phyloP scores from a whole-genome alignment of 495 filamentous ascomycete species.

The Ramalina peruviana region DNA sequence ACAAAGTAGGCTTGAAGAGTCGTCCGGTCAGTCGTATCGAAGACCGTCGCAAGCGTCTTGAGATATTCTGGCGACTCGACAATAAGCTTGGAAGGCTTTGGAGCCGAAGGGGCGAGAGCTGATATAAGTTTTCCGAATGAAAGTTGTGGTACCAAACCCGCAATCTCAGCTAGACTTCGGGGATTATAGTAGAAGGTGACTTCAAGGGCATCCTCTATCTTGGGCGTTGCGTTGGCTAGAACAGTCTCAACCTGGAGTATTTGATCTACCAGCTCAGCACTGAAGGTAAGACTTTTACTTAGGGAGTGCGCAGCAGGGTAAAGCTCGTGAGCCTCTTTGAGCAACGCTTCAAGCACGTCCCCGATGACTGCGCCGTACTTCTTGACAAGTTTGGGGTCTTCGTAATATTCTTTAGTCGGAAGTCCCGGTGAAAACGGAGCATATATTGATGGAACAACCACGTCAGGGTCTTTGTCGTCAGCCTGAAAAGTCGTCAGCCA shows the following conservation, averaged over 20 bases:
- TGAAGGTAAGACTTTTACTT: slow-evolving; percentile 13
- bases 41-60: slow-evolving; percentile 31
- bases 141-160: slow-evolving; percentile 39
- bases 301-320: slow-evolving; percentile 16
- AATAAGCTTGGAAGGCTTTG: slow-evolving; percentile 38
- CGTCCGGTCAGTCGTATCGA: slow-evolving; percentile 33
- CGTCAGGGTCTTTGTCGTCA: slow-evolving; percentile 52
- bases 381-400: slow-evolving; percentile 37
- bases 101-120: slow-evolving; percentile 34
- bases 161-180: slow-evolving; percentile 34
- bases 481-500: slow-evolving; percentile 21
- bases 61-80: slow-evolving; percentile 44
- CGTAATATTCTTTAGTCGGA: slow-evolving; percentile 51
- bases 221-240: slow-evolving; percentile 44
- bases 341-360: slow-evolving; percentile 26
- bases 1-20: slow-evolving; percentile 41
- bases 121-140: slow-evolving; percentile 38
- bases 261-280: slow-evolving; percentile 22
- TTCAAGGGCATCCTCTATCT: slow-evolving; percentile 41
- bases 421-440: slow-evolving; percentile 42
- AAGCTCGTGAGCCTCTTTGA: slow-evolving; percentile 3
- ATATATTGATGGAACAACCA: slow-evolving; percentile 40
- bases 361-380: slow-evolving; percentile 39
- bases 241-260: slow-evolving; percentile 47
- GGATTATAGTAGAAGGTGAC: slow-evolving; percentile 50